Conservation (phyloP, 1,284 basidiomycete genomes). For the Kwoniella shivajii region DNA sequence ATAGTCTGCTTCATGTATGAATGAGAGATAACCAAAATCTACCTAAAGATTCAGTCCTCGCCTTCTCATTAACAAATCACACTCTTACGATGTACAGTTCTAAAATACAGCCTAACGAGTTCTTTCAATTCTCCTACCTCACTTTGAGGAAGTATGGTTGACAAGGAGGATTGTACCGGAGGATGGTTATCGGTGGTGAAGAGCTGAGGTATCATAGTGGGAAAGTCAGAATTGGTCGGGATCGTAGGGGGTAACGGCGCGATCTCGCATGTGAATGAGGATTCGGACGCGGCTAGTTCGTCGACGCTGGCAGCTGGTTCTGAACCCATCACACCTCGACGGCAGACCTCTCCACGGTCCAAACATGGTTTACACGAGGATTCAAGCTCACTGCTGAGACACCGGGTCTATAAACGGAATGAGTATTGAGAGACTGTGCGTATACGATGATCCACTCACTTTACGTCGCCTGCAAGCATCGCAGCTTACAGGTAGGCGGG, state of each 20-base stretch:
- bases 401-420: slow-evolving; percentile 11
- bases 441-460: not conserved
- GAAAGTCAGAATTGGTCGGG: too few relatives aligned
- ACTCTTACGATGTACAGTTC: slow-evolving; percentile 17
- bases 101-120: slow-evolving; percentile 15
- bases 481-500: slow-evolving; percentile 11
- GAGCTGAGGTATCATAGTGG: too few relatives aligned
- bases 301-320: too few relatives aligned
- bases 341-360: not conserved
- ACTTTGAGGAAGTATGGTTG: too few relatives aligned
- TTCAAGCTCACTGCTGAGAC: not conserved
- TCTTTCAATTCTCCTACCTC: slow-evolving; percentile 9
- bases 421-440: not conserved
- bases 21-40: slow-evolving; percentile 23
- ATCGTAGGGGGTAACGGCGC: too few relatives aligned
- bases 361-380: not conserved
- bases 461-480: slow-evolving; percentile 18
- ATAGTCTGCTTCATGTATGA: slow-evolving; percentile 22
- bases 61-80: not conserved
- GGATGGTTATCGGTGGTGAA: too few relatives aligned
- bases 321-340: not conserved
- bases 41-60: not conserved
- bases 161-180: too few relatives aligned
- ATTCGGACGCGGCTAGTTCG: too few relatives aligned
- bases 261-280: too few relatives aligned